Base-by-base conservation (phyloP, 306 rosid species). In the Lablab purpureus region DNA sequence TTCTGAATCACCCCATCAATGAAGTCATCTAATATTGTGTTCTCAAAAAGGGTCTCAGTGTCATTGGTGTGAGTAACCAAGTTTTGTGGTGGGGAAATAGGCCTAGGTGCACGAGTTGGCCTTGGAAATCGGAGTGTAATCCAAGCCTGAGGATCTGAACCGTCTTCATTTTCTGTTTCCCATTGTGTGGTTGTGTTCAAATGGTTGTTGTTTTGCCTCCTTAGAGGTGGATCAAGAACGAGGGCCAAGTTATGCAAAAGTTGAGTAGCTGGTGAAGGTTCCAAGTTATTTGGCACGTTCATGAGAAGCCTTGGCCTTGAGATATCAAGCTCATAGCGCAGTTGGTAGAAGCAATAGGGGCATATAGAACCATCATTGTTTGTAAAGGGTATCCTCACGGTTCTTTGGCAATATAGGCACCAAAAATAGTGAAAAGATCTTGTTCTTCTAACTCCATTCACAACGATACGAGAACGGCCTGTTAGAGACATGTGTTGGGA, bases 341-440 rank as follows among this genome's bases (percentile, higher is more conserved):
- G 28, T 43, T 52, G 71, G 67, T 75, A 80, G 87, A 82, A 86
- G 81, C 94, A 90, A 78, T 72, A 81, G 28, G 91, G 94, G n/a
- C 94, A 90, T 0, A 19, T 3, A 45, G 72, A 43, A 0, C 23
- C 64, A 18, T 64, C 1, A 6, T n/a, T 64, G 49, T 30, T 82
- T 37, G 84, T 32, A 21, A 75, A 67, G 49, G 83, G 72, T 4
- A 85, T 68, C 37, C 94, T 75, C 9, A 90, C 73, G 0, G 84
- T 74, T 6, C 87, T 80, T 73, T 76, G 89, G 84, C 94, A 90
- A 18, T 56, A 71, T 14, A 75, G 76, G 77, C 94, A 90, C 94
- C 89, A 84, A 77, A 90, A 92, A 81, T 82, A 85, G 62, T 87
- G 91, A 49, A 76, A 89, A 11, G 89, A 85, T 90, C 97, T 88